A percentile compares a stretch with the other conserved stretches of the same genome.
Conservation (phyloP, 805 yeast genomes). For the Kodamaea fukazawae region DNA sequence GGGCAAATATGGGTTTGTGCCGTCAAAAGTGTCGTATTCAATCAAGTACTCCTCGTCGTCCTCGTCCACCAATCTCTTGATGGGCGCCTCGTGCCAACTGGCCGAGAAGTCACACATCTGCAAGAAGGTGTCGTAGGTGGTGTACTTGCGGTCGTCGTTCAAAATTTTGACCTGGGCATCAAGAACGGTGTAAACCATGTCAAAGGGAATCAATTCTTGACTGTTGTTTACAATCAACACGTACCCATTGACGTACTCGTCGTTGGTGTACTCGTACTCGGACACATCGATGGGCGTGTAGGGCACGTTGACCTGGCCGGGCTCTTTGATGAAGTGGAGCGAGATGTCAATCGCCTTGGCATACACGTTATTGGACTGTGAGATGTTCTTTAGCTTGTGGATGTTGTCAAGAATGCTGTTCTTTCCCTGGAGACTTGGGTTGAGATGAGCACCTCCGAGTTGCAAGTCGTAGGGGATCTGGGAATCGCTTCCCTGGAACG, state of each 20-base stretch:
- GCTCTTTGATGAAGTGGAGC: slow-evolving; percentile 29
- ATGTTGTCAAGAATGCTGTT: slow-evolving; percentile 40
- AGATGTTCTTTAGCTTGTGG: slow-evolving; percentile 30
- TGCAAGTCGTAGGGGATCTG: no score
- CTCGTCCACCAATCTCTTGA: slow-evolving; percentile 26
- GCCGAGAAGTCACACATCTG: slow-evolving; percentile 51
- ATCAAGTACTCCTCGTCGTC: not conserved
- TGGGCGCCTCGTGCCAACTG: slow-evolving; percentile 42
- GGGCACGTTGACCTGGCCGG: not conserved
- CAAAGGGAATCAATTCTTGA: slow-evolving; percentile 47
- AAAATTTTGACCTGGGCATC: slow-evolving; percentile 44
- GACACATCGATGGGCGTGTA: slow-evolving; percentile 20
- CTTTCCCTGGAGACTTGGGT: slow-evolving; percentile 16
- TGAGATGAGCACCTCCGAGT: no score
- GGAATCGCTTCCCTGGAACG: no score
- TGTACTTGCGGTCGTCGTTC: slow-evolving; percentile 10
- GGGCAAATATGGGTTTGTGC: slow-evolving; percentile 18
- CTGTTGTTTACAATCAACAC: slow-evolving; percentile 43
- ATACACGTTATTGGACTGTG: slow-evolving; percentile 24
- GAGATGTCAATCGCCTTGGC: slow-evolving; percentile 25
- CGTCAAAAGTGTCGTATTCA: slow-evolving; percentile 24
- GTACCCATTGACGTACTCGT: slow-evolving; percentile 65
- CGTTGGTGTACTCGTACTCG: slow-evolving; percentile 53
- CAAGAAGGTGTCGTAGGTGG: slow-evolving; percentile 6
- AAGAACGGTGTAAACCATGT: slow-evolving; percentile 57